Evolutionary conservation across 2,329 filamentous ascomycete genomes (phyloP).

Genomic region (Venturia oleaginea): DNA sequence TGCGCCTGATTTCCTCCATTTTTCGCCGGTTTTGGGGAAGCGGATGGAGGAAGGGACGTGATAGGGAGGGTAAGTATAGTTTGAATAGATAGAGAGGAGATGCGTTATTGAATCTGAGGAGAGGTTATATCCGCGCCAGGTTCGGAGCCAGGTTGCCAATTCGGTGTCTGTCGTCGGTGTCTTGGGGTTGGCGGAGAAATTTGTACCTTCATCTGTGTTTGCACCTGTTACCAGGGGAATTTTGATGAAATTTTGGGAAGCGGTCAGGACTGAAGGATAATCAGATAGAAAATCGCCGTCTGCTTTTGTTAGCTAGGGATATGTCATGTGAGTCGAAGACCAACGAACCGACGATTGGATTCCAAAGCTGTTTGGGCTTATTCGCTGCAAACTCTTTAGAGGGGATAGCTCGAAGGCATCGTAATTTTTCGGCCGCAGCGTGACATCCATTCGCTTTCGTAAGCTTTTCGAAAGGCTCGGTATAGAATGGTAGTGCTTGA

Average conservation of each 20-base stretch:
- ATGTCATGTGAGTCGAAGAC: not conserved
- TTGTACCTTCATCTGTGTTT: slow-evolving; percentile 42
- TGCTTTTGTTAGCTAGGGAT: slow-evolving; percentile 17
- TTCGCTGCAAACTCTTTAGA: not conserved
- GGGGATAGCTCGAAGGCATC: slow-evolving; percentile 42
- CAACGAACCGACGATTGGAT: slow-evolving; percentile 20
- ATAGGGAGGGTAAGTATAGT: not conserved
- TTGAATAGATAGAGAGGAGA: not conserved
- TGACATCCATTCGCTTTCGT: slow-evolving; percentile 40
- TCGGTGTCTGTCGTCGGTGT: not conserved
- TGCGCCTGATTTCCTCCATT: slow-evolving; percentile 5
- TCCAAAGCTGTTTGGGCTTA: not conserved
- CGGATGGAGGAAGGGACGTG: not conserved
- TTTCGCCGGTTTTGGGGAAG: not conserved
- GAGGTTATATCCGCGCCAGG: slow-evolving; percentile 2
- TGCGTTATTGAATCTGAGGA: not conserved
- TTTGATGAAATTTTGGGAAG: slow-evolving; percentile 33
- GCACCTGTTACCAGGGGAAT: slow-evolving; percentile 41
- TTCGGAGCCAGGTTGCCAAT: not conserved
- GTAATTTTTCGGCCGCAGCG: slow-evolving; percentile 33
- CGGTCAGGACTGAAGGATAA: slow-evolving; percentile 39
- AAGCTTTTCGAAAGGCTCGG: slow-evolving; percentile 41
- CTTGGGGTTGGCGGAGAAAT: slow-evolving; percentile 22
- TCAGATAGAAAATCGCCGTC: slow-evolving; percentile 41
- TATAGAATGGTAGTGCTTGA: slow-evolving; percentile 48